phyloP scores from a whole-genome alignment of 495 filamentous ascomycete genomes.

The Pyronema omphalodes region DNA sequence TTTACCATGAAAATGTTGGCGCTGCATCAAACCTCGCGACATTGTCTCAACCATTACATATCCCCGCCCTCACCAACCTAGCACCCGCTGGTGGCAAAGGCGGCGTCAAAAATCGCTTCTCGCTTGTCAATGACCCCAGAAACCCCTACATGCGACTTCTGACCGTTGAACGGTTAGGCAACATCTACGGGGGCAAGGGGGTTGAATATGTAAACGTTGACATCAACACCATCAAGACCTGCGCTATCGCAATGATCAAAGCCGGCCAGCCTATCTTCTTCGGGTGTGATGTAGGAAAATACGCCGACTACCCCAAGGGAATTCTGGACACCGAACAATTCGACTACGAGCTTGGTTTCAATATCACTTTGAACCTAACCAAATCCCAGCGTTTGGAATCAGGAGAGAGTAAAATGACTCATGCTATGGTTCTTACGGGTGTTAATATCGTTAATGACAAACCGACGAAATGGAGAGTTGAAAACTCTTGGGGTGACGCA shows the following conservation, averaged over 20 bases:
- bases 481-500: slow-evolving; percentile 60
- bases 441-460: slow-evolving; percentile 52
- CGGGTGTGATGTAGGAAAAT: slow-evolving; percentile 73
- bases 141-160: slow-evolving; percentile 50
- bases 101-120: slow-evolving; percentile 45
- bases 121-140: slow-evolving; percentile 67
- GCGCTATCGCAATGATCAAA: slow-evolving; percentile 57
- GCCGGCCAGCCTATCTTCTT: slow-evolving; percentile 69
- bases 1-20: slow-evolving; percentile 40
- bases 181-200: slow-evolving; percentile 49
- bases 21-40: slow-evolving; percentile 8
- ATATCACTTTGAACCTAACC: slow-evolving; percentile 43
- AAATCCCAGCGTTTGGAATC: slow-evolving; percentile 54
- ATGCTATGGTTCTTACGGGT: slow-evolving; percentile 77
- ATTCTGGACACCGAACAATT: slow-evolving; percentile 58
- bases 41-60: slow-evolving; percentile 22
- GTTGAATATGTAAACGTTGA: slow-evolving; percentile 70
- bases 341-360: slow-evolving; percentile 64
- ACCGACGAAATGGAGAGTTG: slow-evolving; percentile 59
- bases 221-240: slow-evolving; percentile 49
- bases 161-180: slow-evolving; percentile 60
- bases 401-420: slow-evolving; percentile 65
- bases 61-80: slow-evolving; percentile 22
- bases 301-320: slow-evolving; percentile 41
- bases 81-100: slow-evolving; percentile 4